phyloP scores from a whole-genome alignment of 306 rosid genomes.

The Trichosanthes truncata region DNA sequence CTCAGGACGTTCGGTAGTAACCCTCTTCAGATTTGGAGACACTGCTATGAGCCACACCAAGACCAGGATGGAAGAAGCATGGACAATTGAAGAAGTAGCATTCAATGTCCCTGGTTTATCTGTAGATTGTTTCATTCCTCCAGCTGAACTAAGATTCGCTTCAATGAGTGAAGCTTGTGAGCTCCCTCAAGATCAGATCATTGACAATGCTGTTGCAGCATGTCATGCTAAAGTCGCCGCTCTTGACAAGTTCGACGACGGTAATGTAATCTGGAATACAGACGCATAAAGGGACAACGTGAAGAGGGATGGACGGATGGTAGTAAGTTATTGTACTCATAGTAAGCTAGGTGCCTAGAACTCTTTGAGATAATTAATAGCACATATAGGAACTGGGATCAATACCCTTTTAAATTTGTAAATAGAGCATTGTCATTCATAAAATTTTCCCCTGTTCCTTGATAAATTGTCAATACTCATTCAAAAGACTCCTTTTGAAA shows the following conservation, averaged over 20 bases:
- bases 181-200: slow-evolving; percentile 62
- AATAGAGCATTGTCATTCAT: slow-evolving; percentile 24
- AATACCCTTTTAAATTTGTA: slow-evolving; percentile 49
- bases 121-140: slow-evolving; percentile 92
- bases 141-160: slow-evolving; percentile 79
- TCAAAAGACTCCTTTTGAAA: not conserved
- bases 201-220: slow-evolving; percentile 33
- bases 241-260: slow-evolving; percentile 43
- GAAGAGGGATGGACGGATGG: not conserved
- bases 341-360: slow-evolving; percentile 37
- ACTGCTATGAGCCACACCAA: slow-evolving; percentile 99
- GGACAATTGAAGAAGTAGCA: slow-evolving; percentile 97
- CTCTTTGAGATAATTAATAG: not conserved
- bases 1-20: slow-evolving; percentile 86
- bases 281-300: slow-evolving; percentile 31
- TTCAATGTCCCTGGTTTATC: slow-evolving; percentile 94
- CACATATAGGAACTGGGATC: slow-evolving; percentile 32
- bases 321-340: slow-evolving; percentile 10
- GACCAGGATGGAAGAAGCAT: slow-evolving; percentile 96
- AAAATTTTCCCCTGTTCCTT: slow-evolving; percentile 16
- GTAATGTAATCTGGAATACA: slow-evolving; percentile 43
- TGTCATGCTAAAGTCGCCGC: slow-evolving; percentile 59
- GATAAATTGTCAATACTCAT: slow-evolving; percentile 8
- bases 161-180: slow-evolving; percentile 83
- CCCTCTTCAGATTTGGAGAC: slow-evolving; percentile 97